Base-by-base conservation (phyloP, 768 basidiomycete species). In the Suillus decipiens region DNA sequence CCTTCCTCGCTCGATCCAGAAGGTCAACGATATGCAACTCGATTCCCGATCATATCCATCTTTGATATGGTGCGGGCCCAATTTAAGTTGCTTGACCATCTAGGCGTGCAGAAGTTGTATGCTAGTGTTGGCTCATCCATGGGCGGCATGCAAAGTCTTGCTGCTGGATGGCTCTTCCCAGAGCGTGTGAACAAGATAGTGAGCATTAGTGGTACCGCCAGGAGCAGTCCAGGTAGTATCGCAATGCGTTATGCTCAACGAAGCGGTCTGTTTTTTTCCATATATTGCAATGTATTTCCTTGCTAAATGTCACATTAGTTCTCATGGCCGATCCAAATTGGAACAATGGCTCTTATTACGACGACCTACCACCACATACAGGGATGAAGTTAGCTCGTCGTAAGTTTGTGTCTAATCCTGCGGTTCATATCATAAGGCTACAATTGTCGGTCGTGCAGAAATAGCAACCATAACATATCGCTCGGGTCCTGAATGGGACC, bases 311-410 rank as follows among this genome's bases (percentile, higher is more conserved):
- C 36, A 34, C 6, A 56, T 28, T 47, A 98, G 97, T 99, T 19
- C 85, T 99, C 60, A 99, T 99, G 97, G 92, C 96, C 2, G 97
- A 99, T 76, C 96, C 96, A 0, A 98, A 99, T 66, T 99, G 97
- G 97, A 99, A 99, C 65, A 89, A 95, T 41, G 97, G 97, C 5
- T 99, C 96, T 76, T 99, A 99, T 74, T 99, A 99, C 73, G 93
- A 96, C 63, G 82, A 84, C 9, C 73, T 96, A n/a, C 97, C 97
- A 2, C 97, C 97, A 0, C 97, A 99, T 73, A 92, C 89, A 1
- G 97, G 97, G 34, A 98, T 99, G 95, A 99, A 99, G 74, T 85
- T 99, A 22, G 97, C 97, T 33, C 86, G 97, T 67, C 97, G 96
- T 97, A 71, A 70, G 89, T 79, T 14, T 19, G 28, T 10, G 56